Evolutionary conservation across 2,329 filamentous ascomycete species (phyloP).

Genomic region (Ceratocystis albifundus): DNA sequence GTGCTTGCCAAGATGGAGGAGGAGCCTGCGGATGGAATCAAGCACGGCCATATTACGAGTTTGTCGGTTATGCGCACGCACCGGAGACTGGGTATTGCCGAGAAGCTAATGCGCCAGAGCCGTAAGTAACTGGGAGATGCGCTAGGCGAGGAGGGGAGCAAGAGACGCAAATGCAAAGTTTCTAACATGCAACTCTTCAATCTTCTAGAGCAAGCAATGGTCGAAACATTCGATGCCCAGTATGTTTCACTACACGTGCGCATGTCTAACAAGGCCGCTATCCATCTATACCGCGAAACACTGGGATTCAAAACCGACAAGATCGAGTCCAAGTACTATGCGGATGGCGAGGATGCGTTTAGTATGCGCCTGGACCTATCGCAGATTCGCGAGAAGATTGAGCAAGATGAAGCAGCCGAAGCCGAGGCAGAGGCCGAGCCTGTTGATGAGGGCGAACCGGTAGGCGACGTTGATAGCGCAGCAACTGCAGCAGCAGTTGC

Average conservation of each 20-base stretch:
- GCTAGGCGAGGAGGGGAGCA: neutral
- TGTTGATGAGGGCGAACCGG: constrained; percentile 56
- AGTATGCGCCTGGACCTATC: constrained; percentile 82
- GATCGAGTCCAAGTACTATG: constrained; percentile 84
- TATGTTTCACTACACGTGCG: constrained; percentile 96
- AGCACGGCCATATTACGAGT: constrained; percentile 92
- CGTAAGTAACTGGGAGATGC: constrained; percentile 45
- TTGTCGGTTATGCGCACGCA: constrained; percentile 95
- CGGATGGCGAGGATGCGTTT: constrained; percentile 91
- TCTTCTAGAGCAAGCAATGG: constrained; percentile 75
- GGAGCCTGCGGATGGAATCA: constrained; percentile 79
- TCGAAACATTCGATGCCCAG: constrained; percentile 78
- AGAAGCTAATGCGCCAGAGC: constrained; percentile 94
- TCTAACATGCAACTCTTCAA: no score
- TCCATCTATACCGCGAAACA: constrained; percentile 85
- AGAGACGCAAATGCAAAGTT: neutral
- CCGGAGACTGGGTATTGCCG: constrained; percentile 76
- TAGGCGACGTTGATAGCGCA: constrained; percentile 52
- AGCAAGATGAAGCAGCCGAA: constrained; percentile 36
- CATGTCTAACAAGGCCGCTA: constrained; percentile 80
- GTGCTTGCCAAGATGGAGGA: constrained; percentile 99
- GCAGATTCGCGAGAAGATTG: constrained; percentile 41
- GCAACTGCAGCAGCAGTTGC: constrained; percentile 28
- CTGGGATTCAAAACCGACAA: constrained; percentile 81
- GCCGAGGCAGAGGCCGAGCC: constrained; percentile 28